These are phyloP conservation scores for Diutina mesorugosa DNA, from an alignment of 1,139 yeast species.

Conservation along the genomic window DNA sequence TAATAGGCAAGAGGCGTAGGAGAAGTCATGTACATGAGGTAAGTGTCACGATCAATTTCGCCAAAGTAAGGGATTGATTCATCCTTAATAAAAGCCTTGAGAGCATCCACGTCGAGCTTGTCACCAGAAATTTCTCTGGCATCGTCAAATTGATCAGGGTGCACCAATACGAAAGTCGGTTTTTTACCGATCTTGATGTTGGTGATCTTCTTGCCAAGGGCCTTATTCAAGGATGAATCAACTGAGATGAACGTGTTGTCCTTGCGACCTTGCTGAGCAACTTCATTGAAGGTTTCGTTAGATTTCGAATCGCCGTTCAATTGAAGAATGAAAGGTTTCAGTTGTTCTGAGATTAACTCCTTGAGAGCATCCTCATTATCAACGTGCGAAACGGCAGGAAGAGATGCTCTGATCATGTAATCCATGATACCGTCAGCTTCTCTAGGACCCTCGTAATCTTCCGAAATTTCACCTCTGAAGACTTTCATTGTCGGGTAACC, in stretches of 20 bases:
- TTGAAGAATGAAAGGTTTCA: background rate
- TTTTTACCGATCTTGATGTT: slow-evolving; percentile 13
- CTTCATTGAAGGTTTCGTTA: background rate
- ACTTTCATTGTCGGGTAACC: slow-evolving; percentile 93
- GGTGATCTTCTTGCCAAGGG: background rate
- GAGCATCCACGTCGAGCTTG: slow-evolving; percentile 14
- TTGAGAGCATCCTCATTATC: slow-evolving; percentile 23
- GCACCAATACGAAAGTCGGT: slow-evolving; percentile 36
- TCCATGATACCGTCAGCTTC: slow-evolving; percentile 63
- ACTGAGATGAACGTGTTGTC: background rate
- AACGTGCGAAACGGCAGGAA: slow-evolving; percentile 61
- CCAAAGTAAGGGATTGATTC: slow-evolving; percentile 85
- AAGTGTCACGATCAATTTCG: slow-evolving; percentile 77
- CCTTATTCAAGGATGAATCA: slow-evolving; percentile 15
- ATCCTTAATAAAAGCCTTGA: slow-evolving; percentile 44
- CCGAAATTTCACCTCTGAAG: slow-evolving; percentile 37
- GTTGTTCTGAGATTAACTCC: slow-evolving; percentile 14
- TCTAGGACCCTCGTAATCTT: slow-evolving; percentile 77
- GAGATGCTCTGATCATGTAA: slow-evolving; percentile 72
- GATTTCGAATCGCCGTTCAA: background rate
- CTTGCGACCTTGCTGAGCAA: background rate
- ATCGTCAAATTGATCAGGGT: slow-evolving; percentile 22
- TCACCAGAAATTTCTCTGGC: slow-evolving; percentile 14
- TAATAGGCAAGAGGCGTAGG: slow-evolving; percentile 77
- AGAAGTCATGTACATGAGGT: slow-evolving; percentile 59